Base-by-base conservation (phyloP, 169 alveolate species). In the Plasmodium vivax region DNA sequence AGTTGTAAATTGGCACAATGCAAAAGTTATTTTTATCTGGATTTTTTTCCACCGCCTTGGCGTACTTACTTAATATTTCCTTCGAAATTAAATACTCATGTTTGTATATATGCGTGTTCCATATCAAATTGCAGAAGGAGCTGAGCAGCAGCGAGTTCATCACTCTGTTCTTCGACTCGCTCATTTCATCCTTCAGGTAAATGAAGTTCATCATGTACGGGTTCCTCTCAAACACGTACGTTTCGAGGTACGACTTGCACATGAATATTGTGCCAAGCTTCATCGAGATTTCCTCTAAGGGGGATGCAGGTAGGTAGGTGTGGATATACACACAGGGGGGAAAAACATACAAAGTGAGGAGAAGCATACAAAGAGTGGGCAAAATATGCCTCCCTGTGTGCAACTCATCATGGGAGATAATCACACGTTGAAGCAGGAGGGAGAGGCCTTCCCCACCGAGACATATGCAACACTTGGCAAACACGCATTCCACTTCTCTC, bases 21-120 rank as follows among this genome's bases (percentile, higher is more conserved):
- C 92, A 81, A 43, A n/a, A 92, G 19, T 92, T 92, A 38, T 68
- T 72, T 82, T 92, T 92, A 72, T 92, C 95, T 30, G 95, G 95
- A 58, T 92, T 92, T 82, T 82, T 82, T 82, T 82, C 92, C 19
- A 92, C 34, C 5, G 95, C 92, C 77, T 92, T 82, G 58, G 79
- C 32, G 75, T 92, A 92, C 56, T 92, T 92, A 73, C 62, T 92
- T 82, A 92, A 38, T 38, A 92, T 71, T 82, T 92, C 95, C 75
- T 92, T 92, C 30, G 95, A 92, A 8, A 92, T 51, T 92, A 92
- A 92, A 72, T 92, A 92, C 83, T 92, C 95, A 71, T 92, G 95
- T 82, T 82, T 92, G 45, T 82, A 92, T 41, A 92, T 92, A 92
- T 92, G 71, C 41, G 45, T 74, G 77, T 73, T 92, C 95, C 95